These are phyloP conservation scores for Cladophialophora bantiana DNA, from an alignment of 2,329 filamentous ascomycete genomes.

Conservation along the genomic window DNA sequence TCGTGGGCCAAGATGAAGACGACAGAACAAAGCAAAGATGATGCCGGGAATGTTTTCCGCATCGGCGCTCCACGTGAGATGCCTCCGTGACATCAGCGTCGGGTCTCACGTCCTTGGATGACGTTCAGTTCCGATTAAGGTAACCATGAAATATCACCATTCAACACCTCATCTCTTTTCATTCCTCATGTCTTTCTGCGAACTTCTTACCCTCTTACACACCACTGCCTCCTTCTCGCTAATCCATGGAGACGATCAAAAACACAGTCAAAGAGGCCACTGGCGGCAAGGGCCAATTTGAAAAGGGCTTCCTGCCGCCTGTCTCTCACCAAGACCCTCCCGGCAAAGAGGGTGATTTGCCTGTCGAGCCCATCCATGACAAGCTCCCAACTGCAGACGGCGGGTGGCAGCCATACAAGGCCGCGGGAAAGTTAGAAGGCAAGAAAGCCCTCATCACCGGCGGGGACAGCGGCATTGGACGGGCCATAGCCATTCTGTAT, in stretches of 20 bases:
- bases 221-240: neutral
- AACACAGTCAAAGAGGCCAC: constrained; percentile 42
- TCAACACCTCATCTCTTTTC: neutral
- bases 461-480: constrained; percentile 80
- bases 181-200: neutral
- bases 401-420: constrained; percentile 73
- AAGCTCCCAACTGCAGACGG: constrained; percentile 72
- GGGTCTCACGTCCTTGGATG: neutral
- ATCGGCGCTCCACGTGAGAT: neutral
- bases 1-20: neutral
- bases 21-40: neutral
- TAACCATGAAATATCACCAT: neutral
- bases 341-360: constrained; percentile 63
- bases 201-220: neutral
- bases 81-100: constrained; percentile 1
- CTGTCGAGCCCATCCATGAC: constrained; percentile 66
- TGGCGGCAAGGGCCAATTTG: constrained; percentile 25
- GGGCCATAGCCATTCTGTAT: constrained; percentile 76
- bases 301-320: constrained; percentile 48
- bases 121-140: neutral
- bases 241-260: constrained; percentile 43
- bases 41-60: constrained; percentile 1
- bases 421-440: constrained; percentile 76
- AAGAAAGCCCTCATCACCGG: constrained; percentile 82
- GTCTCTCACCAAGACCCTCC: constrained; percentile 62